Base-by-base conservation (phyloP, 257 asterid species). In the Solanum paucissectum region DNA sequence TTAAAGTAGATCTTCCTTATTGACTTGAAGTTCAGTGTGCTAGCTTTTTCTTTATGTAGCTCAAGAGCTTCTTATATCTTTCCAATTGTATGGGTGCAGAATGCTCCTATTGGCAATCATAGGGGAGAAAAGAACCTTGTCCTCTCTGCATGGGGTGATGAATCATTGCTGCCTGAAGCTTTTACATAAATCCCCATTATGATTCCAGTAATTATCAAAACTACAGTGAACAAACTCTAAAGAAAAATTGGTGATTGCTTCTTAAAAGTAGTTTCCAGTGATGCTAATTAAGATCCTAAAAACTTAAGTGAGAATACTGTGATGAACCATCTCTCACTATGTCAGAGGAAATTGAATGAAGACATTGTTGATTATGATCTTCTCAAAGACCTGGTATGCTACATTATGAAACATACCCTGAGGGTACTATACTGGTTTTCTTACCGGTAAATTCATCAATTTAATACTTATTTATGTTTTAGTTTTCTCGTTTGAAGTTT, bases 141-240 rank as follows among this genome's bases (percentile, higher is more conserved):
- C 83, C 91, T 97, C 88, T 94, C 98, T 88, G 95, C 94, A 76
- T 97, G 98, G 99, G 99, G 99, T 49, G 99, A 97, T 88, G 98
- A 95, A 77, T 91, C 98, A 44, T 66, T 97, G 88, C 96, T 96
- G 72, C 93, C 97, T 85, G 98, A 95, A 88, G 98, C 94, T 29
- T 29, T 77, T 71, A 88, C 83, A 89, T 87, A 69, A 97, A 95
- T 89, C 98, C 98, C 52, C 88, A 93, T 91, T 97, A 93, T 89
- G 86, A 68, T 89, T 69, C 89, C 87, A 92, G 90, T 90, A 92
- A 92, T 91, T 97, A 97, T 91, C 88, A 88, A 84, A 87, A 86
- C 72, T 95, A 94, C 93, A 92, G 94, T 52, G 97, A 93, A 90
- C 95, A 94, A 91, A 95, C 99, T 84, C 94, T 89, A 81, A 92